Percentiles rank a stretch among this genome's conserved stretches.
These are phyloP conservation scores for Paxillus ammoniavirescens DNA, from an alignment of 768 basidiomycete species.

Conservation along the genomic window DNA sequence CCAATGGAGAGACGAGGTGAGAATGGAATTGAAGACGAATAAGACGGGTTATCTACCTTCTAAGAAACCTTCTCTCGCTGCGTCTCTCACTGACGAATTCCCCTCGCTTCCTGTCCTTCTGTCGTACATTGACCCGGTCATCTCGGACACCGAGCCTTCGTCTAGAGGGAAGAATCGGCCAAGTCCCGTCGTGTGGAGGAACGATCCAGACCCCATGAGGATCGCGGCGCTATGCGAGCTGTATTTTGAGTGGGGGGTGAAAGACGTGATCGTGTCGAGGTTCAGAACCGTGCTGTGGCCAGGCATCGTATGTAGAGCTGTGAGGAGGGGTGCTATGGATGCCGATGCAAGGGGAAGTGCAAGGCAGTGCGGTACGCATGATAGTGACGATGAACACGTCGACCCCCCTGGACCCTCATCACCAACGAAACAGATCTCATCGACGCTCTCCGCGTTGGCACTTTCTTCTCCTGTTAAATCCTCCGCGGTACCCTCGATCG, in stretches of 20 bases:
- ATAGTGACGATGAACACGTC: conserved; percentile 1
- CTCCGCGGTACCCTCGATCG: neutral
- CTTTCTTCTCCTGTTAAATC: conserved; percentile 19
- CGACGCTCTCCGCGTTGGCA: conserved; percentile 9
- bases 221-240: conserved; percentile 81
- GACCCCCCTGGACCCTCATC: conserved; percentile 1
- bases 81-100: conserved; percentile 62
- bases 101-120: conserved; percentile 72
- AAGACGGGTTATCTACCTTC: conserved; percentile 58
- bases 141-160: conserved; percentile 51
- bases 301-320: conserved; percentile 63
- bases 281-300: conserved; percentile 85
- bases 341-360: conserved; percentile 32
- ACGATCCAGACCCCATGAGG: conserved; percentile 66
- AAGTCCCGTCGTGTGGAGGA: conserved; percentile 43
- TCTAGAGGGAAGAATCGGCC: conserved; percentile 33
- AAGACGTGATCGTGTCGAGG: conserved; percentile 76
- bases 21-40: conserved; percentile 67
- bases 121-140: conserved; percentile 77
- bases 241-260: conserved; percentile 92
- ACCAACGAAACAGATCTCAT: conserved; percentile 14
- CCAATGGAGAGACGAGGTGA: conserved; percentile 61
- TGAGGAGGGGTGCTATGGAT: conserved; percentile 63
- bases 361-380: neutral
- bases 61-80: conserved; percentile 65